phyloP scores from a whole-genome alignment of 257 asterid genomes.

The Solanum chilense region DNA sequence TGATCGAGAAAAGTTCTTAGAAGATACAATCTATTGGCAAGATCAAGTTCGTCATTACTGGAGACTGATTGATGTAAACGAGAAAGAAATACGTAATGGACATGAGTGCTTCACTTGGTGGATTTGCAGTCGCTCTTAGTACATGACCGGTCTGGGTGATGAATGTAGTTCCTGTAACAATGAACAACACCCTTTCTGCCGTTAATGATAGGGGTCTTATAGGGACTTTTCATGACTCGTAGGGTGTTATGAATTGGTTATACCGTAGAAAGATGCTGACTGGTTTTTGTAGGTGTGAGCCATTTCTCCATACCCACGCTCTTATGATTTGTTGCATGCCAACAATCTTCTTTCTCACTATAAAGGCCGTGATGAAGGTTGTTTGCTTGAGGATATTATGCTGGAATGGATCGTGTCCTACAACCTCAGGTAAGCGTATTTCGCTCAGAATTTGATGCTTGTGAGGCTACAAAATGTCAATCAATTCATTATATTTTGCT shows the following conservation, averaged over 20 bases:
- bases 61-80: constrained; percentile 73
- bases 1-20: constrained; percentile 40
- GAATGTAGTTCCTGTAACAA: constrained; percentile 65
- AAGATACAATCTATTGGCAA: constrained; percentile 88
- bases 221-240: constrained; percentile 88
- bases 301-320: constrained; percentile 88
- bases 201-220: constrained; percentile 70
- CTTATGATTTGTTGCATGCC: constrained; percentile 55
- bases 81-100: constrained; percentile 73
- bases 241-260: constrained; percentile 4
- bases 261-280: not conserved
- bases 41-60: constrained; percentile 92
- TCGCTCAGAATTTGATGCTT: not conserved
- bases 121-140: constrained; percentile 74
- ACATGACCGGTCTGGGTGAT: constrained; percentile 90
- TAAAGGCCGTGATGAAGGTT: constrained; percentile 47
- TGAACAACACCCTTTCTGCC: constrained; percentile 62
- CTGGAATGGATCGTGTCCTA: constrained; percentile 83
- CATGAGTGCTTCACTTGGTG: constrained; percentile 85
- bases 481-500: not conserved
- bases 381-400: constrained; percentile 74
- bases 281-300: constrained; percentile 58
- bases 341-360: constrained; percentile 53
- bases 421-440: constrained; percentile 57
- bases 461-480: not conserved